Evolutionary conservation across 1,284 basidiomycete genomes (phyloP).

Genomic region (Moniliophthora roreri): DNA sequence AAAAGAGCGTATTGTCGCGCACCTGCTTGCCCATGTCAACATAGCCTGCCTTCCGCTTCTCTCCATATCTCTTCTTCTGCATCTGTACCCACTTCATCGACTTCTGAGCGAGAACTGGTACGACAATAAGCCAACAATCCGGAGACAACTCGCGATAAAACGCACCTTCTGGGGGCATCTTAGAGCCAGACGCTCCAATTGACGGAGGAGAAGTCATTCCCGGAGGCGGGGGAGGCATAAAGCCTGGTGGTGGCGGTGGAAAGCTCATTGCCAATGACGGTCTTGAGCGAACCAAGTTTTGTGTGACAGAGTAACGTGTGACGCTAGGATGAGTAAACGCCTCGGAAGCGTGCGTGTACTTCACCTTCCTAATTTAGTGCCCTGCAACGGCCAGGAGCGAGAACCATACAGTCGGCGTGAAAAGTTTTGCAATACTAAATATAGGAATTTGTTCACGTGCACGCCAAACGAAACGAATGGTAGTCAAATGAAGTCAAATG

Average conservation of each 20-base stretch:
- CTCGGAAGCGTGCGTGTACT: background rate
- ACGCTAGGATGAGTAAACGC: background rate
- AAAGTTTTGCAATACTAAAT: no score
- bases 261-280: constrained; percentile 37
- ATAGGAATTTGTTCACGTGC: no score
- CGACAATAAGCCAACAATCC: constrained; percentile 24
- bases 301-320: background rate
- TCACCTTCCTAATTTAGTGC: no score
- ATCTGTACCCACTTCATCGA: constrained; percentile 93
- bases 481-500: no score
- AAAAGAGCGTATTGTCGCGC: constrained; percentile 25
- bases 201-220: constrained; percentile 57
- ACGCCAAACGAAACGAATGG: no score
- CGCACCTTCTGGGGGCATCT: constrained; percentile 69
- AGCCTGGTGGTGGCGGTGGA: constrained; percentile 60
- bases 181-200: constrained; percentile 50
- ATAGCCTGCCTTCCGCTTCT: constrained; percentile 85
- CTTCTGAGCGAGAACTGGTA: constrained; percentile 68
- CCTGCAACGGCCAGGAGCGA: no score
- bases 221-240: constrained; percentile 57
- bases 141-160: constrained; percentile 20
- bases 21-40: constrained; percentile 95
- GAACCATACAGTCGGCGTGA: no score
- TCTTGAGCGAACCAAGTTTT: constrained; percentile 1
- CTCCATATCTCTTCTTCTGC: constrained; percentile 89